Base-by-base conservation (phyloP, 1,284 basidiomycete species). In the Fomitopsis pinicola region DNA sequence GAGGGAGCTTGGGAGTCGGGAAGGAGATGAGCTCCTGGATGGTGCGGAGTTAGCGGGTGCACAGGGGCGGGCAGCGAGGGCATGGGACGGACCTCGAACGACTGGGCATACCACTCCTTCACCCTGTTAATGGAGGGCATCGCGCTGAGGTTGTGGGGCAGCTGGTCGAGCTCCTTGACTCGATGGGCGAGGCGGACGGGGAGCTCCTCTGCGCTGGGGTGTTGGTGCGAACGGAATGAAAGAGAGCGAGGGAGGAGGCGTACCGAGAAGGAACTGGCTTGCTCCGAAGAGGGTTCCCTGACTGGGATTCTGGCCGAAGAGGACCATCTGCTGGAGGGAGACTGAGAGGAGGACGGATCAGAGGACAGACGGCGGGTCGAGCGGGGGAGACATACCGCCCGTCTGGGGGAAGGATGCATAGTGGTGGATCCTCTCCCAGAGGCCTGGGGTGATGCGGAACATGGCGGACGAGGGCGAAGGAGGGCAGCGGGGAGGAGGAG, bases 61-160 rank as follows among this genome's bases (percentile, higher is more conserved):
- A 33, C 5, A 38, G 17, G 10, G 5, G 15, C 22, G 17, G n/a
- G 22, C 10, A 35, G 10, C 9, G 28, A 38, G 17, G n/a, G 22
- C 10, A 35, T 35, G 44, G 3, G 40, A 78, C 85, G 64, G 59
- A 95, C 95, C 82, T 98, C 93, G 71, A 99, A 99, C 17, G 94
- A 96, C 79, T 99, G 94, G 0, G 96, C 97, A 73, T 99, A 99
- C 97, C 97, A 99, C 72, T 97, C 90, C 80, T 97, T 97, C 66
- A 99, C 97, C 72, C 93, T 95, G 66, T 91, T 87, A 67, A 99
- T 98, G 54, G 91, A 94, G 0, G 92, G 88, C 96, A 97, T 98
- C 61, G 88, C 86, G 69, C 89, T 90, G 63, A 99, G 82, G 58
- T 94, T 91, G 75, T 98, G 92, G 0, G 97, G 97, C 5, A 99